These are phyloP conservation scores for Silene coronaria DNA, from an alignment of 179 eudicot genomes.

Conservation along the genomic window DNA sequence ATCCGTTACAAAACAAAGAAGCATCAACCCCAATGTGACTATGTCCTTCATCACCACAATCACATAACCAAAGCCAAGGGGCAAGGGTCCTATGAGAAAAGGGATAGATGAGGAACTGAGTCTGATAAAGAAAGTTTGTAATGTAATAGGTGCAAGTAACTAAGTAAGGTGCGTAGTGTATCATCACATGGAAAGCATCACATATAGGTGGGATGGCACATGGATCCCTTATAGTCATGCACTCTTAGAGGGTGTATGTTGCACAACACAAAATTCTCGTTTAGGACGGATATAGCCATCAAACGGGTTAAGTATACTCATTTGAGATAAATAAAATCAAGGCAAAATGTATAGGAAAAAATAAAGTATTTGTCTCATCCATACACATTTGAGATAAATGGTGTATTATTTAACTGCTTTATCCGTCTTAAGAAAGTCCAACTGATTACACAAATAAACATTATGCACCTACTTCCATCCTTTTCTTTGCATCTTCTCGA, in stretches of 20 bases:
- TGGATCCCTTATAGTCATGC: conserved; percentile 9
- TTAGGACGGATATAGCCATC: no score
- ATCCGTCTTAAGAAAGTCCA: no score
- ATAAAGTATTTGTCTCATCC: no score
- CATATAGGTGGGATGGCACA: conserved; percentile 24
- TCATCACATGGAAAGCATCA: conserved; percentile 25
- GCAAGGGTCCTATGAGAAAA: conserved; percentile 2
- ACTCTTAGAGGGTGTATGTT: no score
- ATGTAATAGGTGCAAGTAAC: neutral
- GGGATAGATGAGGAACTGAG: neutral
- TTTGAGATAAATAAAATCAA: no score
- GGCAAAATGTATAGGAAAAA: no score
- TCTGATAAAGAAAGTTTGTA: neutral
- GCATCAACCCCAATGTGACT: neutral
- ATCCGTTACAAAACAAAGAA: neutral
- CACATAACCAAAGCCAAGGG: neutral
- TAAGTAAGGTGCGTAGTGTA: neutral
- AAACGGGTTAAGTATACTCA: no score
- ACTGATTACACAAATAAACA: no score
- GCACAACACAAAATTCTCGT: no score
- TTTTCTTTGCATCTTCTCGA: neutral
- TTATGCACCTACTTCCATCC: neutral
- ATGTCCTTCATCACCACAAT: neutral
- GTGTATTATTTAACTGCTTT: no score
- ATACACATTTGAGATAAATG: no score